A percentile compares a stretch with the other conserved stretches of the same genome.
Conservation (phyloP, 164 flowering plant species). For the Chimonanthus salicifolius region DNA sequence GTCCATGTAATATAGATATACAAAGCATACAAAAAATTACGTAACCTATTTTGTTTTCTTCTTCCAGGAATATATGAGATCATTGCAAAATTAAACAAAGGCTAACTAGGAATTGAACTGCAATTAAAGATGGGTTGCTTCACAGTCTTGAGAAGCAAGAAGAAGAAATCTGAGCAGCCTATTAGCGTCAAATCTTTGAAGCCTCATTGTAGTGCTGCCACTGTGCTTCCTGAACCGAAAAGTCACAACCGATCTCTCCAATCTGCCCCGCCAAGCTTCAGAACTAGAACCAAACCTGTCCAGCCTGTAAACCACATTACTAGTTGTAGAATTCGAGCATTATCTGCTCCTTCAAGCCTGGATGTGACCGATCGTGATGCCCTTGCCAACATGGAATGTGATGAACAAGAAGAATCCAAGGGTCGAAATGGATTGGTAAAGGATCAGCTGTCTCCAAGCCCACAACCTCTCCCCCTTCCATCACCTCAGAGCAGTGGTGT, state of each 20-base stretch:
- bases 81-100: not conserved
- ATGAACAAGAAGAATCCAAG: slow-evolving; percentile 61
- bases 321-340: slow-evolving; percentile 51
- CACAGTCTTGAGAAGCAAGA: slow-evolving; percentile 65
- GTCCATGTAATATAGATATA: no score
- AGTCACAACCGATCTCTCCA: slow-evolving; percentile 53
- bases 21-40: no score
- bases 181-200: slow-evolving; percentile 27
- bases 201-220: slow-evolving; percentile 46
- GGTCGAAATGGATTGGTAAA: slow-evolving; percentile 30
- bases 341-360: slow-evolving; percentile 86
- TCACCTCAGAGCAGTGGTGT: slow-evolving; percentile 44
- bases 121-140: slow-evolving; percentile 76
- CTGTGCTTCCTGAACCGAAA: slow-evolving; percentile 82
- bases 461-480: slow-evolving; percentile 96
- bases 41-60: not conserved
- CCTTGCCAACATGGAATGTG: slow-evolving; percentile 41
- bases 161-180: slow-evolving; percentile 55
- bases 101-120: slow-evolving; percentile 1
- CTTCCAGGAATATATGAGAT: slow-evolving; percentile 14
- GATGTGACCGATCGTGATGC: slow-evolving; percentile 60
- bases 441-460: slow-evolving; percentile 46
- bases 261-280: slow-evolving; percentile 95
- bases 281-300: slow-evolving; percentile 52
- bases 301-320: slow-evolving; percentile 29